Conservation (phyloP, 768 basidiomycete genomes). For the Boletellus ananiceps region DNA sequence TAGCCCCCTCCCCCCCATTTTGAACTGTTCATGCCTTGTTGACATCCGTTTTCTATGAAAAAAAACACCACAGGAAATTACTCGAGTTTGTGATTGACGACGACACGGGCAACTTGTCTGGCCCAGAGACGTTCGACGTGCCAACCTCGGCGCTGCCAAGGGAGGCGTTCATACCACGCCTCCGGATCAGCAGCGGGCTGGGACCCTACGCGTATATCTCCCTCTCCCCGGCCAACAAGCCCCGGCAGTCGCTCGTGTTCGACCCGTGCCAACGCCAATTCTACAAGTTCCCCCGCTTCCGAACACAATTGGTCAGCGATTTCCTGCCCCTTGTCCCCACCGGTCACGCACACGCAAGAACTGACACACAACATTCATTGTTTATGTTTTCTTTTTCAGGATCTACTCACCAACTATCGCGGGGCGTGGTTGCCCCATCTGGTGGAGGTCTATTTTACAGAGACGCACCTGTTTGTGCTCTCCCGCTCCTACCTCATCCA, state of each 20-base stretch:
- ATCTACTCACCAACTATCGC: slow-evolving; percentile 13
- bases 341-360: background rate
- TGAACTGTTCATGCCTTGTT: too few relatives aligned
- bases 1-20: too few relatives aligned
- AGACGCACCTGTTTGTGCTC: slow-evolving; percentile 16
- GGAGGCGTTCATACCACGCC: slow-evolving; percentile 11
- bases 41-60: too few relatives aligned
- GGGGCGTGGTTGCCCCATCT: slow-evolving; percentile 20
- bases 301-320: slow-evolving; percentile 10
- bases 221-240: slow-evolving; percentile 9
- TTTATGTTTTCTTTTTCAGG: background rate
- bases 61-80: slow-evolving; percentile 6
- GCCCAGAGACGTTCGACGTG: slow-evolving; percentile 12
- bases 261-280: slow-evolving; percentile 12
- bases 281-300: slow-evolving; percentile 21
- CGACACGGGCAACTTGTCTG: slow-evolving; percentile 10
- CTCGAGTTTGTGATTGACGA: slow-evolving; percentile 18
- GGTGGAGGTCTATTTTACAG: slow-evolving; percentile 13
- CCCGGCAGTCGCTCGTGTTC: slow-evolving; percentile 14
- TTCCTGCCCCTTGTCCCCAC: background rate
- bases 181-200: slow-evolving; percentile 8
- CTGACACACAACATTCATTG: background rate
- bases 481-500: slow-evolving; percentile 13
- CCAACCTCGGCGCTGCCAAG: slow-evolving; percentile 9
- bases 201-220: slow-evolving; percentile 16